Conservation (phyloP, 2,329 filamentous ascomycete species). For the Dothistroma septosporum region DNA sequence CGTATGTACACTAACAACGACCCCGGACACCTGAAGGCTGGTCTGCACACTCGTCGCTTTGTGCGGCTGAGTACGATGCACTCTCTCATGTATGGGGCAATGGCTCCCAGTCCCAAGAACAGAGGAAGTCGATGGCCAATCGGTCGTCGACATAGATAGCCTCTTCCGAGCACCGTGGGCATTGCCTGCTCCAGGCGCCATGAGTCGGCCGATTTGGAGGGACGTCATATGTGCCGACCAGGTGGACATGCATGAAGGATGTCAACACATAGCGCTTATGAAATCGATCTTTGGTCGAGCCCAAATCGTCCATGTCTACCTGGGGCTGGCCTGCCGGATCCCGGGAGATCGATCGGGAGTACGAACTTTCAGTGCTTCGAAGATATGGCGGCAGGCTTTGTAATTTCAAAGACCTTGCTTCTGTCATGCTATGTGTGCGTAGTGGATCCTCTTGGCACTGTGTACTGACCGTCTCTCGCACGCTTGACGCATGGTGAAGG, state of each 20-base stretch:
- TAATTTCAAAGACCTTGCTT: too few species aligned
- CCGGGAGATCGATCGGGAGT: background rate
- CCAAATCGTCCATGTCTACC: background rate
- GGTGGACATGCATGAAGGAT: slow-evolving; percentile 29
- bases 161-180: background rate
- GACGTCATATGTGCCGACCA: slow-evolving; percentile 38
- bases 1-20: background rate
- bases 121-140: background rate
- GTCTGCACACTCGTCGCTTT: background rate
- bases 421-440: too few species aligned
- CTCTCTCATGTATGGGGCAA: background rate
- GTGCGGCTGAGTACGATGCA: background rate
- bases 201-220: slow-evolving; percentile 31
- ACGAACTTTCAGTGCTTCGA: background rate
- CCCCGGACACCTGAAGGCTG: background rate
- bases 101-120: background rate
- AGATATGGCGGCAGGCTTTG: background rate
- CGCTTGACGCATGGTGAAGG: too few species aligned
- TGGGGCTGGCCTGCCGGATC: background rate
- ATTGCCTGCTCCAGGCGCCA: background rate
- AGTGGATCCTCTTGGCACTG: too few species aligned
- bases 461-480: too few species aligned
- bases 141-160: background rate
- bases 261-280: slow-evolving; percentile 38
- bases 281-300: background rate